Evolutionary conservation across 805 yeast genomes (phyloP), one percentile per base, ranked within the genome.

Genomic region (Pichia ethanolica): DNA sequence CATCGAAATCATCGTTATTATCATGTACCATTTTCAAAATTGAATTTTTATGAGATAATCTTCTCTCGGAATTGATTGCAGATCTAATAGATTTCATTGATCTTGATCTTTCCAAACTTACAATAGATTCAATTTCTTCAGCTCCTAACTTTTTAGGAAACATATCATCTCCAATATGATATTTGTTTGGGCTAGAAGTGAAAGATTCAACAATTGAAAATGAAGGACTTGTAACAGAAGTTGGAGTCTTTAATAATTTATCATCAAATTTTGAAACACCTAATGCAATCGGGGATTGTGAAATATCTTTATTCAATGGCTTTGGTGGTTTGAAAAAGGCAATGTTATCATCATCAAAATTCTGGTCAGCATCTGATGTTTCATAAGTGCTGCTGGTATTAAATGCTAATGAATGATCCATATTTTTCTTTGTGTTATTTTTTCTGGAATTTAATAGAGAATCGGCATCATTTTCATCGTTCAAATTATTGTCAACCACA

Each of bases 61-160:
- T 39, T 5, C n/a, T 42, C 10, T 48, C 42, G 7, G 44, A n/a
- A 5, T 28, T 12, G 34, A 52, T 46, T 5, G 35, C 20, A 8
- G 63, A 59, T 47, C 58, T 68, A n/a, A 74, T 62, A 0, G 89
- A 82, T 59, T 77, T 74, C 69, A 77, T 70, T 5, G 82, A 76
- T 45, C 80, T 60, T 7, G 85, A 77, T 52, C 90, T 72, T 62
- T 86, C 95, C 41, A 86, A 60, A 7, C 84, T 75, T 3, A 83
- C 83, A 50, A 86, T 86, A 42, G 86, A 81, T 55, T 83, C 86
- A 10, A 86, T 86, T 59, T 86, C 95, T 46, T 75, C 78, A 0
- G 77, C 71, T 50, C 75, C 82, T 34, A 86, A 68, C 3, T 80
- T 76, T 60, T 82, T 85, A 0, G 95, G 95, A 62, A 86, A 86